phyloP scores from a whole-genome alignment of 805 yeast genomes.

The Ogataea sp. region DNA sequence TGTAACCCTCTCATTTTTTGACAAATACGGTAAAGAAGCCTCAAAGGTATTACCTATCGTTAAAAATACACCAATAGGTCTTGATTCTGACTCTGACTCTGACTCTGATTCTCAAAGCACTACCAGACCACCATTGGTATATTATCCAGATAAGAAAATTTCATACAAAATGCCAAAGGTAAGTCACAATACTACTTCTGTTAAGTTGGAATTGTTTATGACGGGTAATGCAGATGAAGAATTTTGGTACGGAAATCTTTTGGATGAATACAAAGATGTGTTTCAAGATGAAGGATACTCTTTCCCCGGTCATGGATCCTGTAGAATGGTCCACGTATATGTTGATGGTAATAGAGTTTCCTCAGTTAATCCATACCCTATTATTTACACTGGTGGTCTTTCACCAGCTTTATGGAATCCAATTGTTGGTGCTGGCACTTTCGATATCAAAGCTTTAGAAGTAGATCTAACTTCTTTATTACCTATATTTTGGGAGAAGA shows the following conservation, averaged over 20 bases:
- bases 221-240: constrained; percentile 79
- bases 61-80: too few relatives aligned
- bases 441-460: constrained; percentile 63
- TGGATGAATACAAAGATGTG: constrained; percentile 37
- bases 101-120: constrained; percentile 7
- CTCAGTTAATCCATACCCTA: constrained; percentile 60
- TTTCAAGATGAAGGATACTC: constrained; percentile 32
- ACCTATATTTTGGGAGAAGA: constrained; percentile 55
- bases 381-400: constrained; percentile 73
- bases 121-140: constrained; percentile 35
- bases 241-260: constrained; percentile 65
- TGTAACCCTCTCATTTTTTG: too few relatives aligned
- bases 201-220: constrained; percentile 49
- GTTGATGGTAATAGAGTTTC: constrained; percentile 54
- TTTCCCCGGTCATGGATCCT: constrained; percentile 60
- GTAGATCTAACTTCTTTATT: constrained; percentile 64
- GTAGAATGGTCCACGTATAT: constrained; percentile 56
- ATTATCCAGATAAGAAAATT: constrained; percentile 34
- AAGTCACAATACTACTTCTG: constrained; percentile 49
- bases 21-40: constrained; percentile 29
- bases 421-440: constrained; percentile 65
- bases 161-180: constrained; percentile 35
- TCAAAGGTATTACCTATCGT: constrained; percentile 32
- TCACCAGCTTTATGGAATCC: constrained; percentile 80
- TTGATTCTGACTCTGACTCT: too few relatives aligned